Evolutionary conservation across 1,284 basidiomycete genomes (phyloP).

Genomic region (Laetiporus sulphureus): DNA sequence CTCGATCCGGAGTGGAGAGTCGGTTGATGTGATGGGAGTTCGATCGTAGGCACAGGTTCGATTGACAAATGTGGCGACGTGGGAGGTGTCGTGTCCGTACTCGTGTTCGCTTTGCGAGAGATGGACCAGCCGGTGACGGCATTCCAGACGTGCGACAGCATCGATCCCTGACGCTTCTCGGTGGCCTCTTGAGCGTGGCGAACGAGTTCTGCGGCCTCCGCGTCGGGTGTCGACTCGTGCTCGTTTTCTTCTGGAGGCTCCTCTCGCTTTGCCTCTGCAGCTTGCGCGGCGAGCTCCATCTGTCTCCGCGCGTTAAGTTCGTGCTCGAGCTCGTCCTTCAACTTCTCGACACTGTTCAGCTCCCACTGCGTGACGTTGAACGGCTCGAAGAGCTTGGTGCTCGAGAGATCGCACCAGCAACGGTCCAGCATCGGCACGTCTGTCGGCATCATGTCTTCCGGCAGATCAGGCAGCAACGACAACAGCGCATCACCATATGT

Average conservation of each 20-base stretch:
- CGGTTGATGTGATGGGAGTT: not conserved
- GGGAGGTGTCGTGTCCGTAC: not conserved
- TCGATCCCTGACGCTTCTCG: not conserved
- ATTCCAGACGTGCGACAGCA: not conserved
- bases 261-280: conserved; percentile 12
- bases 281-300: not conserved
- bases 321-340: conserved; percentile 35
- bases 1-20: not conserved
- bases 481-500: conserved; percentile 61
- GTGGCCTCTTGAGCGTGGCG: not conserved
- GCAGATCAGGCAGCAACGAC: conserved; percentile 25
- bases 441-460: conserved; percentile 26
- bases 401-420: conserved; percentile 74
- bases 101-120: not conserved
- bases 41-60: not conserved
- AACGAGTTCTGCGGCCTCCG: not conserved
- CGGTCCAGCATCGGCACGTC: conserved; percentile 61
- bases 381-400: conserved; percentile 57
- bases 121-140: not conserved
- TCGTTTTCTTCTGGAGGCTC: conserved; percentile 9
- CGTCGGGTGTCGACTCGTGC: not conserved
- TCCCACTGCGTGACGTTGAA: conserved; percentile 74
- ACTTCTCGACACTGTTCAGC: conserved; percentile 43
- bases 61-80: not conserved
- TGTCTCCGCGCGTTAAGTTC: conserved; percentile 22